Evolutionary conservation across 208 protist species (phyloP).

Genomic region (Zelonia costaricensis): DNA sequence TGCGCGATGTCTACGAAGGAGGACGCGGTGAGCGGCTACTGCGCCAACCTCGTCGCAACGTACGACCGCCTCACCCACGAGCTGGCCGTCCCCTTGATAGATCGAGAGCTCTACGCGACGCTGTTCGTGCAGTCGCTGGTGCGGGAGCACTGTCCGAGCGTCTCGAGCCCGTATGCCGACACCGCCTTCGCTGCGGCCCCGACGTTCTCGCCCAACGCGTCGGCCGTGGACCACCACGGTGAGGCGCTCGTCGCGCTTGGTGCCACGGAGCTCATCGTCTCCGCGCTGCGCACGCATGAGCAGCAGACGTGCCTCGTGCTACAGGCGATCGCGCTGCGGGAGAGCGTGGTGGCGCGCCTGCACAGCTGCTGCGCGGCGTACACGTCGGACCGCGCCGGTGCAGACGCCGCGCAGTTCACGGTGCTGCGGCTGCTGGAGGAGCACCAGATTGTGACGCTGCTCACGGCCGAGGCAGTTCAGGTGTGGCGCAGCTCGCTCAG

Average conservation of each 20-base stretch:
- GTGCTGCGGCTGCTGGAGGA: conserved; percentile 48
- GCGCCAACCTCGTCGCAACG: conserved; percentile 5
- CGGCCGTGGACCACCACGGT: conserved; percentile 15
- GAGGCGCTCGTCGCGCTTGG: conserved; percentile 33
- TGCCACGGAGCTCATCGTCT: conserved; percentile 31
- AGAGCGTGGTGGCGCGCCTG: conserved; percentile 43
- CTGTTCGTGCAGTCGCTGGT: conserved; percentile 35
- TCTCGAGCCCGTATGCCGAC: neutral
- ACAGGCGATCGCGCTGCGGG: conserved; percentile 35
- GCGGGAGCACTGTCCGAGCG: conserved; percentile 1
- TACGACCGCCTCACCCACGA: conserved; percentile 25
- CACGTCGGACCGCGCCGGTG: conserved; percentile 13
- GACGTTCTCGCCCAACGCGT: neutral
- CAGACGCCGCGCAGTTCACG: conserved; percentile 46
- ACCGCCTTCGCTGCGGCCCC: neutral
- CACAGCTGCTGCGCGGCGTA: conserved; percentile 44
- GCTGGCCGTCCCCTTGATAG: conserved; percentile 34
- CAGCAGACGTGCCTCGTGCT: conserved; percentile 40
- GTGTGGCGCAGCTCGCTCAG: conserved; percentile 66
- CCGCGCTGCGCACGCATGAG: conserved; percentile 34
- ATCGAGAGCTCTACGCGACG: conserved; percentile 32
- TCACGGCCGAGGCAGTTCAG: conserved; percentile 59
- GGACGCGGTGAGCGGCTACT: conserved; percentile 12
- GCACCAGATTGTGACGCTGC: conserved; percentile 52
- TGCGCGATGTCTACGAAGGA: neutral